Percentiles rank a stretch among this genome's conserved stretches.
Conservation (phyloP, 495 filamentous ascomycete genomes). For the Thozetella sp. region DNA sequence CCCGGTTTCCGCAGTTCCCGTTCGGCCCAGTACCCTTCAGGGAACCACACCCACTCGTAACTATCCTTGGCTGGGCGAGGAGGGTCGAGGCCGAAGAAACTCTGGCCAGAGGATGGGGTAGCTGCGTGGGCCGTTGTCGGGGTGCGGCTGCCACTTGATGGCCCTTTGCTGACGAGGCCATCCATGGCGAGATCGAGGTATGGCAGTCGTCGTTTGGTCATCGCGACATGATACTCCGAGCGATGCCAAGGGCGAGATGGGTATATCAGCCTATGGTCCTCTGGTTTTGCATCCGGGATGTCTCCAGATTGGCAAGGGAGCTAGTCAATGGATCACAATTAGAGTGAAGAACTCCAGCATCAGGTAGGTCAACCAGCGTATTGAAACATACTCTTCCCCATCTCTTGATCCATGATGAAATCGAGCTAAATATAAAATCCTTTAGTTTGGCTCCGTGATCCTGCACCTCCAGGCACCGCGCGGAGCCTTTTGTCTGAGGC, state of each 20-base stretch:
- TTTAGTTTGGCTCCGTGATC: no score
- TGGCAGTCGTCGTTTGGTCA: neutral
- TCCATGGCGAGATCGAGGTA: conserved; percentile 7
- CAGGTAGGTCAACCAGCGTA: no score
- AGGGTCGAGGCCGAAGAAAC: conserved; percentile 33
- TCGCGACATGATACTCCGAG: neutral
- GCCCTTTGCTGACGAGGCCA: conserved; percentile 6
- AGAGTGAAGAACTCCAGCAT: neutral
- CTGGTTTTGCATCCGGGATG: neutral
- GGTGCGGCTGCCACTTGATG: neutral
- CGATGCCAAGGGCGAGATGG: neutral
- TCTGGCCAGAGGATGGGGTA: neutral
- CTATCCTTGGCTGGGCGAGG: conserved; percentile 49
- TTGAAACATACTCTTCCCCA: no score
- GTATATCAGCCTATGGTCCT: neutral
- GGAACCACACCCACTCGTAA: conserved; percentile 58
- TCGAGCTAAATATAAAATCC: no score
- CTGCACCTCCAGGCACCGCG: no score
- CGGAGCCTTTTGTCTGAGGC: no score
- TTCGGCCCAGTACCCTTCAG: conserved; percentile 57
- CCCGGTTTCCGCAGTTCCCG: conserved; percentile 27
- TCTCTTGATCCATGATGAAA: no score
- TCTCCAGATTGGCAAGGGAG: neutral
- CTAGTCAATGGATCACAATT: neutral
- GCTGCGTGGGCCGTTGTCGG: neutral